Base-by-base conservation (phyloP, 768 basidiomycete genomes). In the Suillus decipiens region DNA sequence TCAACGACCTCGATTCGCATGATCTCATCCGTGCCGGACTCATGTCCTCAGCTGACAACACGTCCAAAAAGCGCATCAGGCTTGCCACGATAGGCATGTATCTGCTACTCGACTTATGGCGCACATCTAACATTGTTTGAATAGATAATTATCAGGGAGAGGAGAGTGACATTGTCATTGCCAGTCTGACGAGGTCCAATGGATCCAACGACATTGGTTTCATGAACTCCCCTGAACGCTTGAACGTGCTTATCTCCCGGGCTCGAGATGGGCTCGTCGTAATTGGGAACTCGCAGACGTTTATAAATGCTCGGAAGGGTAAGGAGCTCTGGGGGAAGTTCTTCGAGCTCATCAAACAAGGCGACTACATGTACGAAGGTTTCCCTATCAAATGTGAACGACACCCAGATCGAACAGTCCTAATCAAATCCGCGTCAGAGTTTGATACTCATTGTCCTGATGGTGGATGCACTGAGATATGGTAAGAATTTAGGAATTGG, bases 111-210 rank as follows among this genome's bases (percentile, higher is more conserved):
- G 3, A 5, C 55, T 22, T 19, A n/a, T 50, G 10, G 6, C 9
- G 41, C 17, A 41, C 39, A 19, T 41, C 39, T 57, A 7, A 57
- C 28, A 37, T 34, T 19, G 34, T 24, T 14, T 31, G 1, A 28
- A 57, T 48, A 89, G 89, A 90, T 67, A 91, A 90, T 67, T 91
- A 89, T 64, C 89, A 90, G 69, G 89, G 89, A 3, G 89, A 90
- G 69, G 89, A 90, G 71, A 85, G 86, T 39, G 83, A 90, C 56
- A 86, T 91, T 55, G 86, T 91, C 31, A 75, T 91, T 39, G 78
- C 80, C 6, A 85, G 82, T 12, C 71, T 91, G 37, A 88, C 86
- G 0, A 73, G 89, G 55, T 89, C 87, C 65, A 89, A 91, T 63
- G 6, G 75, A 0, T 62, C 72, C 0, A 69, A 80, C 56, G 82